Base-by-base conservation (phyloP, 495 filamentous ascomycete species). In the Bacidia gigantensis region DNA sequence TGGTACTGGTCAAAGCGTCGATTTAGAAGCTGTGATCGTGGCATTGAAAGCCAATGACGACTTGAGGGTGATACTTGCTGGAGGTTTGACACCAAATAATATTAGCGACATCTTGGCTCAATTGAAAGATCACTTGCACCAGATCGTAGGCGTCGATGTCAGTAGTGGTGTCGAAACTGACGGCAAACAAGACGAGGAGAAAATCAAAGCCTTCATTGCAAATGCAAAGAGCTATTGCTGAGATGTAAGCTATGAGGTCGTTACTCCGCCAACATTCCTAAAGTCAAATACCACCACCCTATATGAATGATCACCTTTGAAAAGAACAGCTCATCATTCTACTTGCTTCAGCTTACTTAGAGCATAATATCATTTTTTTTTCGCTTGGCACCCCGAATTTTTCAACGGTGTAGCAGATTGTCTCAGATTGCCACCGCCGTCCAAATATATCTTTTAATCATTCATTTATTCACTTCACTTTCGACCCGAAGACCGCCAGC, bases 81-180 rank as follows among this genome's bases (percentile, higher is more conserved):
- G 92, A 14, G 92, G 92, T 0, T 61, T 98, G 25, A 75, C 77
- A 41, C 75, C 86, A 2, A 73, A 77, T 1, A 97, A 95, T 65
- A 83, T 97, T 5, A 66, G 65, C 2, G 71, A 77, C 12, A 70
- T 75, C 2, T 67, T 98, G 1, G 60, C 67, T 3, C 71, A 72
- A 23, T 64, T 85, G 26, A 81, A 79, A 2, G 59, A 71, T 14
- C 65, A 72, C 5, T 72, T 69, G 23, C 65, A 68, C 3, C 73
- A 80, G 60, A 78, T 97, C 2, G 69, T 86, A 35, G 89, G 81
- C 1, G 82, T 99, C 35, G 92, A 99, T 71, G 86, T 95, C 3
- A 94, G 88, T 62, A 93, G 86, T 60, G 92, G 92, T 0, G 87
- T 99, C 11, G 92, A 98, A 70, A 78, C 77, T 22, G 76, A 84